Percentiles rank a stretch among this genome's conserved stretches.
These are phyloP conservation scores for Emiliania huxleyi DNA, from an alignment of 78 protist species.

Conservation along the genomic window DNA sequence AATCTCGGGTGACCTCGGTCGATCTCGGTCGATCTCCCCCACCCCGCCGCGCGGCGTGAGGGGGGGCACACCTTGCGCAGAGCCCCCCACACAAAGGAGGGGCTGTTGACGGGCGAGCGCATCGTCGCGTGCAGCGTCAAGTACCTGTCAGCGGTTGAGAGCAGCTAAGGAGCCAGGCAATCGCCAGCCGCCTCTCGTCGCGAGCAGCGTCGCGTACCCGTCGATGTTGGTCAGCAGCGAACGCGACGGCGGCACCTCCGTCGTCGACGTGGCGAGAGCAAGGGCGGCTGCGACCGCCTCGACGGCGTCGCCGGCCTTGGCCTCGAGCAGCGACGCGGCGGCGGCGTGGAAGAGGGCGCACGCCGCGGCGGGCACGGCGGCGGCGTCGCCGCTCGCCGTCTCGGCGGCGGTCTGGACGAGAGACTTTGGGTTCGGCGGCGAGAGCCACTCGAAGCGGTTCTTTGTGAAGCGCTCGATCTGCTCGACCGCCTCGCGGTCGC, in stretches of 20 bases:
- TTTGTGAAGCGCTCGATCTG: not conserved
- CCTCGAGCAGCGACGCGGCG: not conserved
- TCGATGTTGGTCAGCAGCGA: not conserved
- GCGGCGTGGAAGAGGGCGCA: not conserved
- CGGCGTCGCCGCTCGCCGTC: not conserved
- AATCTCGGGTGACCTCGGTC: no score
- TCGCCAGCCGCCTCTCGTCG: not conserved
- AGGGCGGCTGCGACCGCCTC: conserved; percentile 13
- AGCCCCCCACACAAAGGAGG: not conserved
- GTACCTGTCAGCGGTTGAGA: not conserved
- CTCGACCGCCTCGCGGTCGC: not conserved
- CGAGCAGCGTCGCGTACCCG: not conserved
- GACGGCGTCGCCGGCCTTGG: not conserved
- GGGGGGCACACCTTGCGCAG: not conserved
- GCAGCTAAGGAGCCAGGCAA: not conserved
- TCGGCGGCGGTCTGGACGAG: not conserved
- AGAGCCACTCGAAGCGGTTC: conserved; percentile 10
- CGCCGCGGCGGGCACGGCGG: not conserved
- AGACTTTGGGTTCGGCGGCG: not conserved
- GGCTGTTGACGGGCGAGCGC: not conserved
- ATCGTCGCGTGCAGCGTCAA: not conserved
- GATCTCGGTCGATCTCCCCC: no score
- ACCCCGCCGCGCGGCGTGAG: no score
- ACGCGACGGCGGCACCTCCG: not conserved
- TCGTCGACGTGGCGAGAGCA: not conserved